Evolutionary conservation across 345 rosid genomes (phyloP).

Genomic region (Camelina laxa): DNA sequence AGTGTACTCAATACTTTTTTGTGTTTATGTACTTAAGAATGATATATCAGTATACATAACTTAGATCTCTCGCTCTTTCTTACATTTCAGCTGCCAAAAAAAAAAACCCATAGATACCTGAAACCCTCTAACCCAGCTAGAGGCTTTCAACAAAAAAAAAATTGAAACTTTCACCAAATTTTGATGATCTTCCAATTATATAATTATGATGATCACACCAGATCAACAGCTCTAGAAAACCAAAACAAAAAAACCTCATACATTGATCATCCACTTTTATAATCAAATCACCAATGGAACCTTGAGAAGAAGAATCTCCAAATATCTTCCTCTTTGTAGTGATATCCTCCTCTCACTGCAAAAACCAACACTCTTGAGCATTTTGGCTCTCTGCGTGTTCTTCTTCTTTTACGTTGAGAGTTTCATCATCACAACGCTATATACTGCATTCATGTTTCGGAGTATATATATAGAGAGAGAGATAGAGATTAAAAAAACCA

Average conservation of each 20-base stretch:
- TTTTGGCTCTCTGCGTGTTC: slow-evolving; percentile 24
- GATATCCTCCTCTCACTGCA: slow-evolving; percentile 1
- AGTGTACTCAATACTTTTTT: slow-evolving; percentile 25
- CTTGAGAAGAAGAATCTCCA: slow-evolving; percentile 35
- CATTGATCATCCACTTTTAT: slow-evolving; percentile 36
- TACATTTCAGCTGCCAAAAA: not conserved
- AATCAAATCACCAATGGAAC: slow-evolving; percentile 38
- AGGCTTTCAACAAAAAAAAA: slow-evolving; percentile 25
- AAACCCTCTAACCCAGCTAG: slow-evolving; percentile 33
- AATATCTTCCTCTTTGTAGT: slow-evolving; percentile 5
- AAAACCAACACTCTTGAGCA: slow-evolving; percentile 22
- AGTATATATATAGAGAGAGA: slow-evolving; percentile 10
- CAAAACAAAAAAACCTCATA: slow-evolving; percentile 22
- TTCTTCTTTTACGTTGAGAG: slow-evolving; percentile 23
- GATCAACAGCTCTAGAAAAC: slow-evolving; percentile 17
- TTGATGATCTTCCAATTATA: slow-evolving; percentile 34
- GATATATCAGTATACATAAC: slow-evolving; percentile 11
- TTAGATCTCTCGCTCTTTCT: slow-evolving; percentile 18
- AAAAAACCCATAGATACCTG: not conserved
- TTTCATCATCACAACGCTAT: slow-evolving; percentile 19
- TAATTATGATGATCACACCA: slow-evolving; percentile 30
- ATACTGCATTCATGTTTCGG: slow-evolving; percentile 27
- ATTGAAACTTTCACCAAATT: slow-evolving; percentile 19
- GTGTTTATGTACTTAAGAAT: slow-evolving; percentile 31
- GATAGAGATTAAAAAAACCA: not conserved